A percentile compares a stretch with the other conserved stretches of the same genome.
Evolutionary conservation across 139 green algal species (phyloP).

Genomic region (Diplosphaera chodatii): DNA sequence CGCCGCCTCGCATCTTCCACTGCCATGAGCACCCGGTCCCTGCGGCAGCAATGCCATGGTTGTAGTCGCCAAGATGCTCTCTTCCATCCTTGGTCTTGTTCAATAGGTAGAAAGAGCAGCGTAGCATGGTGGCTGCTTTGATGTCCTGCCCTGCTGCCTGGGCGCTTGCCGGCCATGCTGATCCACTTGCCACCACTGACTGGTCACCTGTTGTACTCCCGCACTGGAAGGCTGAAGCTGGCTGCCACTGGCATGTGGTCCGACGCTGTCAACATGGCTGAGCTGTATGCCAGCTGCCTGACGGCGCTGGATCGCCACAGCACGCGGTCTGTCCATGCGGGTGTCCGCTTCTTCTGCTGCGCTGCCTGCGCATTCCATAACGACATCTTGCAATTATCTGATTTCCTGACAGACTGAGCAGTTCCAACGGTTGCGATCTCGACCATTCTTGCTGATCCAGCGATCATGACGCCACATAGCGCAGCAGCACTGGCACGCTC

Average conservation of each 20-base stretch:
- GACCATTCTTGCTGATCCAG: too few species aligned
- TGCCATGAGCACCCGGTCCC: conserved; percentile 30
- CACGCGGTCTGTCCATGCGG: conserved; percentile 76
- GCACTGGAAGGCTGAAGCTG: conserved; percentile 42
- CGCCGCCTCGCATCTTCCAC: conserved; percentile 30
- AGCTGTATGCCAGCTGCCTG: conserved; percentile 53
- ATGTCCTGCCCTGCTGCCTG: too few species aligned
- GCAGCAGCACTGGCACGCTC: too few species aligned
- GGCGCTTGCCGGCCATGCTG: too few species aligned
- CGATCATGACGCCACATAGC: too few species aligned
- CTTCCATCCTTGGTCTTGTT: too few species aligned
- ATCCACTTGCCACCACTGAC: too few species aligned
- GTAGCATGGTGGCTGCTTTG: too few species aligned
- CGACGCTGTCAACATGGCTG: conserved; percentile 33
- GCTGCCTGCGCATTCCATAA: neutral
- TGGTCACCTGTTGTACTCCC: conserved; percentile 1
- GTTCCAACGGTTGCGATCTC: too few species aligned
- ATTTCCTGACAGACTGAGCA: too few species aligned
- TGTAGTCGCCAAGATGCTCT: conserved; percentile 4
- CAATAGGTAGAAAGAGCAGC: too few species aligned
- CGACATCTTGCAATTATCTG: too few species aligned
- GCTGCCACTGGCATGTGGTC: conserved; percentile 71
- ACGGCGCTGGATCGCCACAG: conserved; percentile 46
- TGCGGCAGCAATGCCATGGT: neutral
- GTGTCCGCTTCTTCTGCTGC: conserved; percentile 60